phyloP scores from a whole-genome alignment of 2,329 filamentous ascomycete genomes.

The Graphiopsis chlorocephala region DNA sequence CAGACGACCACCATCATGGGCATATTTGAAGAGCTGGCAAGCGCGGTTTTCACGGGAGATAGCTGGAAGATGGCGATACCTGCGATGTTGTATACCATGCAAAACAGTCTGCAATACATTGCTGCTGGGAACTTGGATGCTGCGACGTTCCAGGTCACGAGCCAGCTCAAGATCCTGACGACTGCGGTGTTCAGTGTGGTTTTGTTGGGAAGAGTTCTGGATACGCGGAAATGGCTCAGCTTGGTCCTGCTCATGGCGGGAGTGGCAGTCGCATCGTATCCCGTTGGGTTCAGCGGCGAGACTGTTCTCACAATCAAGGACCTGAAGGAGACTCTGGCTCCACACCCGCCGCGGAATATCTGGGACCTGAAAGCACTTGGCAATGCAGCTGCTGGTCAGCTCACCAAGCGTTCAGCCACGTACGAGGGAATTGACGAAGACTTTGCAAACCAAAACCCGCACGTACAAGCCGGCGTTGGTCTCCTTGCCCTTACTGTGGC shows the following conservation, averaged over 20 bases:
- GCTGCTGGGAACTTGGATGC: constrained; percentile 88
- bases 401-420: constrained; percentile 74
- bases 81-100: constrained; percentile 81
- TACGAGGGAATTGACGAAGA: constrained; percentile 82
- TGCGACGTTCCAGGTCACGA: constrained; percentile 88
- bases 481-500: constrained; percentile 74
- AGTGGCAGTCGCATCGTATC: constrained; percentile 62
- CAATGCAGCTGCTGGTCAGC: constrained; percentile 46
- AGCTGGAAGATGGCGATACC: constrained; percentile 94
- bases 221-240: constrained; percentile 73
- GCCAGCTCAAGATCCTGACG: constrained; percentile 90
- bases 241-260: constrained; percentile 77
- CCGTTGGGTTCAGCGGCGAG: constrained; percentile 41
- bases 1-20: constrained; percentile 58
- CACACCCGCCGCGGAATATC: constrained; percentile 73
- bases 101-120: constrained; percentile 91
- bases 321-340: constrained; percentile 57
- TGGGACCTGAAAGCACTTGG: constrained; percentile 70
- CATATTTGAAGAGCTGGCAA: constrained; percentile 75
- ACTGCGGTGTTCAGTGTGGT: constrained; percentile 83
- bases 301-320: constrained; percentile 56
- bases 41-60: constrained; percentile 80
- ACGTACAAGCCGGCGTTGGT: constrained; percentile 77
- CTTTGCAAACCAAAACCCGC: constrained; percentile 49
- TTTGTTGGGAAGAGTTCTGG: constrained; percentile 69